Percentiles rank a stretch among this genome's conserved stretches.
phyloP scores from a whole-genome alignment of 2,329 filamentous ascomycete genomes.

The Drechslerella coelobrocha region DNA sequence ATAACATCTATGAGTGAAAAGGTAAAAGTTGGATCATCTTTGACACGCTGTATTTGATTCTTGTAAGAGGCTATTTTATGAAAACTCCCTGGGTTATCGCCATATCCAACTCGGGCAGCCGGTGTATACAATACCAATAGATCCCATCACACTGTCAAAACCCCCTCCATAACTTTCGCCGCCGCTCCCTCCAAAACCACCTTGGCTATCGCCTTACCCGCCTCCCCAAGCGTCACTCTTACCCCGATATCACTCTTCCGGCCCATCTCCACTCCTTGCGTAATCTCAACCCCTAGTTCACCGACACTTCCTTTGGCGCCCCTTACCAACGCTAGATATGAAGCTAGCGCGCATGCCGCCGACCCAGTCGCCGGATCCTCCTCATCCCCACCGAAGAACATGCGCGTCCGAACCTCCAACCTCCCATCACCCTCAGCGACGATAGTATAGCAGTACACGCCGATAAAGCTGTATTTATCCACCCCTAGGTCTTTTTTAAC shows the following conservation, averaged over 20 bases:
- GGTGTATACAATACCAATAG: background rate
- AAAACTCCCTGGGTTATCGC: too few species aligned
- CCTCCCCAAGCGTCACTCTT: constrained; percentile 57
- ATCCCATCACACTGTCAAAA: constrained; percentile 21
- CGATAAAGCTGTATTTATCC: constrained; percentile 60
- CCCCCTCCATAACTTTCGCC: constrained; percentile 51
- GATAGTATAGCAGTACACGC: constrained; percentile 68
- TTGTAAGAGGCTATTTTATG: too few species aligned
- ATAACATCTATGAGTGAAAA: too few species aligned
- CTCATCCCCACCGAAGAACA: constrained; percentile 63
- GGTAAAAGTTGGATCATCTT: too few species aligned
- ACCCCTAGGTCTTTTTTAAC: constrained; percentile 17
- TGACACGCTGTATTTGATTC: too few species aligned
- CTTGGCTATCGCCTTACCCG: constrained; percentile 32
- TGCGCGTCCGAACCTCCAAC: constrained; percentile 65
- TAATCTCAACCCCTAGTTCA: constrained; percentile 63
- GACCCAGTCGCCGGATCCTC: constrained; percentile 71
- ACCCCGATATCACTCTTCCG: constrained; percentile 65
- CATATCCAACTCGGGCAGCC: too few species aligned
- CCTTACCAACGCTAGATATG: constrained; percentile 64
- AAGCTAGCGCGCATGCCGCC: constrained; percentile 66
- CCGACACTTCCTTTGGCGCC: constrained; percentile 53
- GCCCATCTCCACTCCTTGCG: constrained; percentile 74
- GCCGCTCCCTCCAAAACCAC: constrained; percentile 50
- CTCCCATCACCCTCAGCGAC: constrained; percentile 56